Percentiles rank a stretch among this genome's conserved stretches.
phyloP scores from a whole-genome alignment of 305 asterid genomes.

The Rubia peregrina region DNA sequence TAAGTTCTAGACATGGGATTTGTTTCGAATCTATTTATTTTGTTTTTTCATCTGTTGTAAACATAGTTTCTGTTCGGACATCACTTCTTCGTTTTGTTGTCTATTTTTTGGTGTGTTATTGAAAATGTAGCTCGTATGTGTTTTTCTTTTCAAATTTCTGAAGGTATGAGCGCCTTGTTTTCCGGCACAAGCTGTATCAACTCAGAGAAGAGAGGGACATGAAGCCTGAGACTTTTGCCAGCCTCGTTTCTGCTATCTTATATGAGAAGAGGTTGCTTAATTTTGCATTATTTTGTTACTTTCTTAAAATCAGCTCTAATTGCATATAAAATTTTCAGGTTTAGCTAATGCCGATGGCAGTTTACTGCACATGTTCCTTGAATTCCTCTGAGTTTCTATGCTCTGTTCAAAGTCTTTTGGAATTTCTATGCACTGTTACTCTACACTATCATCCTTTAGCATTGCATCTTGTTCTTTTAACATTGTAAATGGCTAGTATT shows the following conservation, averaged over 20 bases:
- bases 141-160: not conserved
- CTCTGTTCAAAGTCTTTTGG: not conserved
- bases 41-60: not conserved
- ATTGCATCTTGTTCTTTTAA: not conserved
- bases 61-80: not conserved
- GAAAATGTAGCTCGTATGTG: not conserved
- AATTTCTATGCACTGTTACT: not conserved
- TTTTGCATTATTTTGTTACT: not conserved
- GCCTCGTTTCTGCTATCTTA: conserved; percentile 86
- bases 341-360: not conserved
- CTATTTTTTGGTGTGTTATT: not conserved
- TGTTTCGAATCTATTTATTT: not conserved
- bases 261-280: conserved; percentile 83
- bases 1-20: conserved; percentile 17
- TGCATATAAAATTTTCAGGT: not conserved
- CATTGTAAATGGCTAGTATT: not conserved
- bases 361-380: not conserved
- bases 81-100: not conserved
- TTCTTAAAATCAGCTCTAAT: not conserved
- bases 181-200: conserved; percentile 81
- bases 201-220: conserved; percentile 94
- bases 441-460: not conserved
- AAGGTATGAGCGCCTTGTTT: conserved; percentile 79
- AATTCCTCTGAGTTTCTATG: not conserved
- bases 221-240: conserved; percentile 99